Evolutionary conservation across 805 yeast genomes (phyloP).

Genomic region (Hanseniaspora thailandica): DNA sequence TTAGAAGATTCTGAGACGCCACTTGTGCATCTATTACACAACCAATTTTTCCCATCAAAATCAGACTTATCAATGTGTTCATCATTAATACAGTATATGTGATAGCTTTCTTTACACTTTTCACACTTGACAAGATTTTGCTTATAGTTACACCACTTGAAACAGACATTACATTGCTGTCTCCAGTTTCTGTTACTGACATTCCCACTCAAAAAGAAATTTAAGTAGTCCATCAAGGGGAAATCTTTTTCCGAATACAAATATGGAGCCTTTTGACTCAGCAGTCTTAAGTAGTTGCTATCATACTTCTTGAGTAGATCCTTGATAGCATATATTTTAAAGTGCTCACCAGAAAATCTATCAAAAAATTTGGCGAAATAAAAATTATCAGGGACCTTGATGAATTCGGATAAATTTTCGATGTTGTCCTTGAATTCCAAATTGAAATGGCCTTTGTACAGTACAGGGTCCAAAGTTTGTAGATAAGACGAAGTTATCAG

Average conservation of each 20-base stretch:
- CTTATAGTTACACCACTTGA: slow-evolving; percentile 65
- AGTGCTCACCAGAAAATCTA: slow-evolving; percentile 70
- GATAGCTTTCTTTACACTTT: slow-evolving; percentile 59
- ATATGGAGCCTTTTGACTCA: slow-evolving; percentile 57
- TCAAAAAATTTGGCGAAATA: slow-evolving; percentile 81
- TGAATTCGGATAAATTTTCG: slow-evolving; percentile 37
- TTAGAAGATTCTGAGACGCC: not conserved
- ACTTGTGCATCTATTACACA: not conserved
- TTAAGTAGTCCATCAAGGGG: slow-evolving; percentile 23
- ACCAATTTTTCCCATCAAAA: slow-evolving; percentile 4
- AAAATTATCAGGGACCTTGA: slow-evolving; percentile 53
- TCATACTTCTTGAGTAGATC: slow-evolving; percentile 33
- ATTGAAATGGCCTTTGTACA: slow-evolving; percentile 7
- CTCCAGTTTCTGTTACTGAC: slow-evolving; percentile 20
- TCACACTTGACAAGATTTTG: slow-evolving; percentile 69
- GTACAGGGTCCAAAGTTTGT: not conserved
- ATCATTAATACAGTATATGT: slow-evolving; percentile 47
- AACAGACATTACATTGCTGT: slow-evolving; percentile 53
- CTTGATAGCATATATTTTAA: slow-evolving; percentile 60
- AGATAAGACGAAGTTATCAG: slow-evolving; percentile 3
- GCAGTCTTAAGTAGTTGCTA: slow-evolving; percentile 44
- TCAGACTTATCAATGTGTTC: not conserved
- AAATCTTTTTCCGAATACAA: slow-evolving; percentile 53
- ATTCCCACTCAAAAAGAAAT: slow-evolving; percentile 17
- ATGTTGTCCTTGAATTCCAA: slow-evolving; percentile 5